These are phyloP conservation scores for Alternaria sp. DNA, from an alignment of 2,329 filamentous ascomycete species.

Conservation along the genomic window DNA sequence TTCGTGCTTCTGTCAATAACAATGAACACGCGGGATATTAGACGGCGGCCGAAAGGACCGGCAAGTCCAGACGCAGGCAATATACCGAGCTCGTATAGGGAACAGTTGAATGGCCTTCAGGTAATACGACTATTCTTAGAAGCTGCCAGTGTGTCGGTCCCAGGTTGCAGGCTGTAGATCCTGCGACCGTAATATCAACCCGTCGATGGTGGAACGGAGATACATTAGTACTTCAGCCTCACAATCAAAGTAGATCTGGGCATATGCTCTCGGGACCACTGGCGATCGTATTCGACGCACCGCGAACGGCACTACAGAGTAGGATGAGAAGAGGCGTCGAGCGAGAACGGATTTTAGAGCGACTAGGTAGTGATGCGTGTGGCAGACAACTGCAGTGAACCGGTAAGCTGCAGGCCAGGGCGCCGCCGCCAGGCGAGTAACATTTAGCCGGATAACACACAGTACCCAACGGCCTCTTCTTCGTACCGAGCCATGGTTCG, in stretches of 20 bases:
- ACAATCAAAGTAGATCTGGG: slow-evolving; percentile 5
- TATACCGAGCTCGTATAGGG: slow-evolving; percentile 9
- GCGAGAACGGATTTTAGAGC: not conserved
- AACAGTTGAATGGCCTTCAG: not conserved
- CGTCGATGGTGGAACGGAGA: slow-evolving; percentile 20
- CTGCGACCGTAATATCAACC: slow-evolving; percentile 25
- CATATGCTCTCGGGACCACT: not conserved
- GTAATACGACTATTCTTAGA: slow-evolving; percentile 15
- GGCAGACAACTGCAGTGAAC: not conserved
- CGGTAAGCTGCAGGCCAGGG: slow-evolving; percentile 20
- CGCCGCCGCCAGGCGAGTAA: slow-evolving; percentile 1
- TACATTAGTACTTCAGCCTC: slow-evolving; percentile 32
- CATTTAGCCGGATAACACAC: slow-evolving; percentile 41
- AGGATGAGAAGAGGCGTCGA: not conserved
- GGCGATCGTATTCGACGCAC: not conserved
- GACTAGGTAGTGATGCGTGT: not conserved
- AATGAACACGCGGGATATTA: not conserved
- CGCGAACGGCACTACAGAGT: too few species aligned
- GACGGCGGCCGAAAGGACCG: slow-evolving; percentile 1
- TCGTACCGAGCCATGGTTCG: not conserved
- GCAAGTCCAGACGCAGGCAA: slow-evolving; percentile 6
- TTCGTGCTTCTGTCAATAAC: not conserved
- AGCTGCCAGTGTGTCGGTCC: slow-evolving; percentile 1
- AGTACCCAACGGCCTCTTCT: not conserved
- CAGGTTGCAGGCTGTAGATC: slow-evolving; percentile 12